Percentiles rank a stretch among this genome's conserved stretches.
Evolutionary conservation across 2,329 filamentous ascomycete genomes (phyloP).

Genomic region (Aspergillus bombycis): DNA sequence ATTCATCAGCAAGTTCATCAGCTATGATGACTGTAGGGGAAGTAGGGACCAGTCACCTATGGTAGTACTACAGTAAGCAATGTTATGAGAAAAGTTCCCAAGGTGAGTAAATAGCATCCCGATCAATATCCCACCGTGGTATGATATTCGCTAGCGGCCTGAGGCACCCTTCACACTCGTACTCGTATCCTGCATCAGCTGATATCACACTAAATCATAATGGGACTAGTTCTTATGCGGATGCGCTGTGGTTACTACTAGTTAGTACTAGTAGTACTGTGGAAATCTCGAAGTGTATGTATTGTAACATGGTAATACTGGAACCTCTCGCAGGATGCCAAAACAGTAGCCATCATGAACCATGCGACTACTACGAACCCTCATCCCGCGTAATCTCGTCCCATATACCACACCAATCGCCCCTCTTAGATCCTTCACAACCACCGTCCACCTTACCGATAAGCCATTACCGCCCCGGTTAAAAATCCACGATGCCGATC

Average conservation of each 20-base stretch:
- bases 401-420: background rate
- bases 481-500: constrained; percentile 73
- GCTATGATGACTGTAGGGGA: background rate
- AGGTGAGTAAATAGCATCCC: no score
- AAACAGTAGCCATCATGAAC: constrained; percentile 11
- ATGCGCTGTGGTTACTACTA: no score
- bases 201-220: background rate
- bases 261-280: no score
- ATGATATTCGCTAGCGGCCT: background rate
- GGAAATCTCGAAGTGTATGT: background rate
- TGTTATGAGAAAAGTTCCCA: background rate
- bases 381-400: constrained; percentile 1
- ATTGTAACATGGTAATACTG: background rate
- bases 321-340: background rate
- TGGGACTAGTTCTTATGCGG: background rate
- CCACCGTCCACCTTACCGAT: constrained; percentile 27
- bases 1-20: background rate
- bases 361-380: constrained; percentile 12
- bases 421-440: constrained; percentile 26
- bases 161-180: background rate
- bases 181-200: background rate
- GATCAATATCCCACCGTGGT: background rate
- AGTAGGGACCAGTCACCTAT: background rate
- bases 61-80: background rate
- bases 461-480: constrained; percentile 77